Conservation (phyloP, 768 basidiomycete genomes). For the Lactarius hengduanensis region DNA sequence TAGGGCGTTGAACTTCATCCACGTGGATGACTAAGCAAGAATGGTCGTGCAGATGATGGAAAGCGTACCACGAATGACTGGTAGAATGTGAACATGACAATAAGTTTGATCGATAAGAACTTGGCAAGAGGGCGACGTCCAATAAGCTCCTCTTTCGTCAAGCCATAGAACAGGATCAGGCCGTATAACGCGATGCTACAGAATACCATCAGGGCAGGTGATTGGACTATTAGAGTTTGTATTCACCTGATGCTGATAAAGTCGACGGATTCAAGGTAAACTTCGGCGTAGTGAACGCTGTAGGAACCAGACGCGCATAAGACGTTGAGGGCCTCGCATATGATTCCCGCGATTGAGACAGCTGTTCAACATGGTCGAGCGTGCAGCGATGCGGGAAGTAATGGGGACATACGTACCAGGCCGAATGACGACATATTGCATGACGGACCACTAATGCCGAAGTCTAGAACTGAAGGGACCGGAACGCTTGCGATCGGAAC, state of each 20-base stretch:
- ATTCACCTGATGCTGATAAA: constrained; percentile 78
- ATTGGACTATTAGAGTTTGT: background rate
- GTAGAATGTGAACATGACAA: constrained; percentile 88
- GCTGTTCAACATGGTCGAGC: constrained; percentile 35
- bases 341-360: constrained; percentile 72
- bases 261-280: constrained; percentile 71
- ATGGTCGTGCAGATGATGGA: background rate
- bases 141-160: constrained; percentile 76
- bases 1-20: constrained; percentile 58
- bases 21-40: background rate
- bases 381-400: background rate
- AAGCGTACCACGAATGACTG: constrained; percentile 64
- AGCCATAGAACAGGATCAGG: constrained; percentile 75
- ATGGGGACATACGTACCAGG: constrained; percentile 39
- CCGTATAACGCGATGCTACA: constrained; percentile 81
- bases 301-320: constrained; percentile 67
- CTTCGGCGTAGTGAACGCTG: constrained; percentile 58
- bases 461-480: constrained; percentile 11
- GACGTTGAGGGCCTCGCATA: constrained; percentile 66
- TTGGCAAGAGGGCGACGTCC: constrained; percentile 78
- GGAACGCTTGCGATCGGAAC: constrained; percentile 15
- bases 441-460: constrained; percentile 66
- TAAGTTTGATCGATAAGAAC: constrained; percentile 83
- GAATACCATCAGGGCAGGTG: background rate
- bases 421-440: constrained; percentile 84